Evolutionary conservation across 352 stramenopile genomes (phyloP).

Genomic region (Pilasporangium apinafurcum): DNA sequence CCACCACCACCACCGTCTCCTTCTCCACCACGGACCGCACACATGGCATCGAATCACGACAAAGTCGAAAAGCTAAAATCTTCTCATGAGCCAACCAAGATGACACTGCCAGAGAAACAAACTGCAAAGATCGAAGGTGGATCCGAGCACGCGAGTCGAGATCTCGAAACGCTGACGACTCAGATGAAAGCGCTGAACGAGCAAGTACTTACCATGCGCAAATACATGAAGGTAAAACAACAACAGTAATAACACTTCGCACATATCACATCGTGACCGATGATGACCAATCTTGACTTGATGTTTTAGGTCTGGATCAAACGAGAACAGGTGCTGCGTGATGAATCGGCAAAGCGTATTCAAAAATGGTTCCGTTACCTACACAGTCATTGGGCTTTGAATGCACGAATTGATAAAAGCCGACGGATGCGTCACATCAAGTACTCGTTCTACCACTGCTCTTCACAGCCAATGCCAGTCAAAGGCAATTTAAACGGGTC

Average conservation of each 20-base stretch:
- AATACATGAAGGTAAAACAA: slow-evolving; percentile 59
- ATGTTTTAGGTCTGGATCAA: slow-evolving; percentile 52
- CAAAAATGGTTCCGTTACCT: slow-evolving; percentile 22
- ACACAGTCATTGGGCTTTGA: slow-evolving; percentile 3
- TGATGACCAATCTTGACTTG: not conserved
- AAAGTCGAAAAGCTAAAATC: not conserved
- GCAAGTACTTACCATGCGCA: slow-evolving; percentile 49
- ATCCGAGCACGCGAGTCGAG: not conserved
- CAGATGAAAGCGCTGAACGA: slow-evolving; percentile 30
- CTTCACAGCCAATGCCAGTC: slow-evolving; percentile 3
- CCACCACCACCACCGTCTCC: not conserved
- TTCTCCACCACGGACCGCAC: not conserved
- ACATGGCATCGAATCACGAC: no score
- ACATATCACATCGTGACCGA: not conserved
- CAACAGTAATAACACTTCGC: not conserved
- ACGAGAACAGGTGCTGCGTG: slow-evolving; percentile 49
- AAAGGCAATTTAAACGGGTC: not conserved
- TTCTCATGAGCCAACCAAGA: not conserved
- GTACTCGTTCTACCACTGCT: slow-evolving; percentile 22
- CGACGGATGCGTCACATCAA: slow-evolving; percentile 4
- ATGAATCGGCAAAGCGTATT: slow-evolving; percentile 35
- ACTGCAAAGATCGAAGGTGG: not conserved
- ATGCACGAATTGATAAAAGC: slow-evolving; percentile 5
- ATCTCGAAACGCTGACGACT: not conserved
- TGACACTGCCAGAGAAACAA: not conserved